A percentile compares a stretch with the other conserved stretches of the same genome.
These are phyloP conservation scores for Torrubiellomyces zombiae DNA, from an alignment of 2,329 filamentous ascomycete genomes.

Conservation along the genomic window DNA sequence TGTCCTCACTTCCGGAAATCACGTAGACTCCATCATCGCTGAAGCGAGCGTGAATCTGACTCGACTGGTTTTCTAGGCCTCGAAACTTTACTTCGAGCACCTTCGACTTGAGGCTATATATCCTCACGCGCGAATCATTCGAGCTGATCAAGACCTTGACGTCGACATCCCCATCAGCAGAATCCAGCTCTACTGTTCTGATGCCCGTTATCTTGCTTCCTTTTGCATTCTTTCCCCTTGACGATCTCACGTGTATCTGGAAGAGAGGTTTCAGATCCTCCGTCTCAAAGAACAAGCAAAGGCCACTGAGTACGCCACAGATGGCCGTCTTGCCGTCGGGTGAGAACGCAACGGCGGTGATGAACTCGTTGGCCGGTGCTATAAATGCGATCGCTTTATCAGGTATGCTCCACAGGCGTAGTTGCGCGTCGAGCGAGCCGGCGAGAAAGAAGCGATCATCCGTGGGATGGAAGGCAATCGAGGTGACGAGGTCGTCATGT, in stretches of 20 bases:
- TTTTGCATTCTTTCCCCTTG: slow-evolving; percentile 82
- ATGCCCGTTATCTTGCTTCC: slow-evolving; percentile 97
- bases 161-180: slow-evolving; percentile 34
- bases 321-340: slow-evolving; percentile 84
- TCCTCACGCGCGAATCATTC: slow-evolving; percentile 80
- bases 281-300: slow-evolving; percentile 84
- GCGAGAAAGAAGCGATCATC: slow-evolving; percentile 96
- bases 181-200: slow-evolving; percentile 48
- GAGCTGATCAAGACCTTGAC: slow-evolving; percentile 80
- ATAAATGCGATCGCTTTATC: slow-evolving; percentile 86
- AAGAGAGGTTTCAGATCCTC: slow-evolving; percentile 71
- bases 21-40: slow-evolving; percentile 77
- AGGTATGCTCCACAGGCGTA: slow-evolving; percentile 91
- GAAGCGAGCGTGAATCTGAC: slow-evolving; percentile 79
- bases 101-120: slow-evolving; percentile 81
- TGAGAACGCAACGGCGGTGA: slow-evolving; percentile 86
- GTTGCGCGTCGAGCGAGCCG: slow-evolving; percentile 73
- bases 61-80: slow-evolving; percentile 77
- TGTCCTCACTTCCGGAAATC: slow-evolving; percentile 85
- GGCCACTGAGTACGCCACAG: slow-evolving; percentile 68
- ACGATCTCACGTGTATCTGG: slow-evolving; percentile 86
- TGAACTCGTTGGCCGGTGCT: slow-evolving; percentile 63
- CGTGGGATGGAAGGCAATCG: slow-evolving; percentile 81
- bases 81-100: slow-evolving; percentile 77
- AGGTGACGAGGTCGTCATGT: slow-evolving; percentile 88